Base-by-base conservation (phyloP, 1,284 basidiomycete species). In the Austropuccinia psidii region DNA sequence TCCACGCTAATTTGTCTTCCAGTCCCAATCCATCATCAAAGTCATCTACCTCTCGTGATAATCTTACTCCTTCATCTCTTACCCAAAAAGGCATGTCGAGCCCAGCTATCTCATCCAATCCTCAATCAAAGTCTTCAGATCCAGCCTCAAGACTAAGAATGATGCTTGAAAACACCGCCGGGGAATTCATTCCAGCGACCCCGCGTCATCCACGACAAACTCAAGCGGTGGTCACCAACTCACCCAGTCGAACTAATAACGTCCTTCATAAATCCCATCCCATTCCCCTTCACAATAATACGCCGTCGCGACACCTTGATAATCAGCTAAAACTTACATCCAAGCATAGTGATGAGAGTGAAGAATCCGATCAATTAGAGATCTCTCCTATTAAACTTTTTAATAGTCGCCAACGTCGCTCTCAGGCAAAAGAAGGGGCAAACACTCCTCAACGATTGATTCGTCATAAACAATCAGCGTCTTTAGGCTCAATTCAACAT, bases 401-500 rank as follows among this genome's bases (percentile, higher is more conserved):
- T 29, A 19, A 13, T 21, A 13, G 11, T 29, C 2, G 55, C 21
- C 21, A 33, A 21, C 39, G 52, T 17, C 52, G 67, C 5, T 47
- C 35, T 1, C 27, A 24, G 17, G 24, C 43, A 21, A 43, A 43
- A 15, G 39, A 29, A 35, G 66, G 39, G 4, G 41, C 9, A 9
- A 70, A 70, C 27, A 72, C 69, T 1, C 69, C 69, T 15, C 69
- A 72, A 31, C 41, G 69, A 2, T 8, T 72, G 21, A 61, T 72
- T 29, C 57, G 69, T 27, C 69, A 72, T 37, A 72, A 62, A 41
- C 69, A 72, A 21, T 72, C 69, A 1, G 69, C 69, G 17, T 72
- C 69, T 17, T 31, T 72, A 19, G 69, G 69, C 31, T 72, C 69
- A 0, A 62, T 72, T 52, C 68, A 60, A 19, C 24, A 37, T 47